These are phyloP conservation scores for Tuber melanosporum DNA, from an alignment of 495 filamentous ascomycete genomes.

Conservation along the genomic window DNA sequence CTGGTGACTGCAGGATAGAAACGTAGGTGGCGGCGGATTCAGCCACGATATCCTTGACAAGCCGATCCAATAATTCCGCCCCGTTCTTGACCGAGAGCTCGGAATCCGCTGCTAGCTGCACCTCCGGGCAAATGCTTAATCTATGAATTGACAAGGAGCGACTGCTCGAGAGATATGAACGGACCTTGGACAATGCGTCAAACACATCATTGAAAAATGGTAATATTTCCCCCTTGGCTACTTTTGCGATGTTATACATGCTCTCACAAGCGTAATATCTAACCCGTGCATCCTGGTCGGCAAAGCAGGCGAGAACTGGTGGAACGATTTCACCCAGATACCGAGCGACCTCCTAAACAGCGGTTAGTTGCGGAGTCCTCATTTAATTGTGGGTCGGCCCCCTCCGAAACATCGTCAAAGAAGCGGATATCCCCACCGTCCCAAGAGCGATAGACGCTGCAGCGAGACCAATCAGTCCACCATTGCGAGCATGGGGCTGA, in stretches of 20 bases:
- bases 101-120: slow-evolving; percentile 84
- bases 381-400: neutral
- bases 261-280: slow-evolving; percentile 99
- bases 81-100: slow-evolving; percentile 98
- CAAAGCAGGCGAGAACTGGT: slow-evolving; percentile 96
- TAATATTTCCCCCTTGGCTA: slow-evolving; percentile 89
- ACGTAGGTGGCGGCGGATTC: slow-evolving; percentile 95
- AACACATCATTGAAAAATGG: slow-evolving; percentile 98
- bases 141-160: slow-evolving; percentile 14
- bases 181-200: slow-evolving; percentile 90
- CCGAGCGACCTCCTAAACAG: slow-evolving; percentile 74
- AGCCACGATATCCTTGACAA: slow-evolving; percentile 96
- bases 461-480: slow-evolving; percentile 90
- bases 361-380: slow-evolving; percentile 5
- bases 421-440: slow-evolving; percentile 53
- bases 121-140: slow-evolving; percentile 22
- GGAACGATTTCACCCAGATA: slow-evolving; percentile 91
- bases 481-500: slow-evolving; percentile 94
- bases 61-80: slow-evolving; percentile 87
- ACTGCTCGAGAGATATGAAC: slow-evolving; percentile 17
- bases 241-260: slow-evolving; percentile 99
- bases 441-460: slow-evolving; percentile 95
- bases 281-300: slow-evolving; percentile 94
- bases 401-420: neutral
- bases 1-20: slow-evolving; percentile 63